Evolutionary conservation across 208 protist genomes (phyloP).

Genomic region (Trypanosoma rangeli): DNA sequence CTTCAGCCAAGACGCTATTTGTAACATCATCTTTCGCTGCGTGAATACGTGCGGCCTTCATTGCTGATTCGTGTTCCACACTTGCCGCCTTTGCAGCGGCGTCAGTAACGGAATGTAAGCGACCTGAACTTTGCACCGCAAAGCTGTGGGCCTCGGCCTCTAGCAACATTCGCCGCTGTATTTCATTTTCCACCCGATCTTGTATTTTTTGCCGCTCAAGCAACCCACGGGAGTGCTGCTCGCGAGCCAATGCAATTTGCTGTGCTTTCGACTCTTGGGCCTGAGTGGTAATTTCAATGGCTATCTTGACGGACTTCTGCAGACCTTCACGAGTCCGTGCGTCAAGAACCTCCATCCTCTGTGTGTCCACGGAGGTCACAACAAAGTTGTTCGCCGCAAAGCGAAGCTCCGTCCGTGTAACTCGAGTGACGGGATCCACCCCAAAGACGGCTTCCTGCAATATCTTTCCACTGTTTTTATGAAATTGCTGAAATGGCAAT

Average conservation of each 20-base stretch:
- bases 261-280: constrained; percentile 92
- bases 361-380: constrained; percentile 95
- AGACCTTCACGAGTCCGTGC: constrained; percentile 92
- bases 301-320: constrained; percentile 96
- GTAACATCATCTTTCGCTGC: constrained; percentile 65
- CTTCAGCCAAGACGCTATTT: constrained; percentile 40
- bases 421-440: constrained; percentile 49
- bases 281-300: constrained; percentile 96
- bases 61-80: constrained; percentile 87
- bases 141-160: constrained; percentile 83
- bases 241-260: constrained; percentile 87
- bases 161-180: constrained; percentile 80
- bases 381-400: constrained; percentile 93
- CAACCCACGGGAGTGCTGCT: constrained; percentile 89
- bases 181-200: constrained; percentile 92
- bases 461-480: constrained; percentile 67
- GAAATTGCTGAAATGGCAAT: constrained; percentile 89
- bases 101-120: constrained; percentile 89
- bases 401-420: constrained; percentile 57
- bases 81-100: constrained; percentile 81
- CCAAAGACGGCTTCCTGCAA: constrained; percentile 85
- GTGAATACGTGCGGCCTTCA: constrained; percentile 77
- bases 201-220: constrained; percentile 93
- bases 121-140: constrained; percentile 87
- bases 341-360: constrained; percentile 95